Base-by-base conservation (phyloP, 768 basidiomycete species). In the Boletus coccyginus region DNA sequence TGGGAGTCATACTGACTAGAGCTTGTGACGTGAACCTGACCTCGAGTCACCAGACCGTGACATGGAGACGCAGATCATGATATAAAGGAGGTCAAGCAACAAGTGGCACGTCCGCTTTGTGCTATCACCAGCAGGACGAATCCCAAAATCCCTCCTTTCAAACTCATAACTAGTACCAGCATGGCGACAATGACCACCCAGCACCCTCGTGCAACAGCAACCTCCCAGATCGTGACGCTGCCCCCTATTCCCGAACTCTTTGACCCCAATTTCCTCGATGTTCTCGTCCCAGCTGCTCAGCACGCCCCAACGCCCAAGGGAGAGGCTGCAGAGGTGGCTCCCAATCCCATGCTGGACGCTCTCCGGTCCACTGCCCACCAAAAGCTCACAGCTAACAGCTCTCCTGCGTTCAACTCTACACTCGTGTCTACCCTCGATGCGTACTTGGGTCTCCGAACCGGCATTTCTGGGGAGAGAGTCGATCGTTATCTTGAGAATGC, bases 221-320 rank as follows among this genome's bases (percentile, higher is more conserved):
- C 67, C 19, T 66, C 73, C 21, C 84, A 84, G 59, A 74, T 69
- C 43, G 72, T 85, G 49, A 75, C 78, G 7, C 72, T 87, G 13
- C 87, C 86, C 1, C 53, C 69, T 38, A 78, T 89, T 44, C 79
- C 79, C 2, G 85, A 87, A 62, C 79, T 88, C 32, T 81, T 76
- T 54, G 69, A 83, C 51, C 70, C 78, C 33, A 75, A 79, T 61
- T 86, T 81, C 59, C 78, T 87, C 50, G 78, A 87, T 65, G 62
- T 75, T 41, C 77, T 88, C 21, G 58, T 87, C n/a, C 84, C 85
- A 32, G 46, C 57, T 3, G 35, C 50, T 5, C 38, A 50, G 4
- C 10, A 46, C 41, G 46, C 9, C 11, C 43, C 50, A 6, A 32
- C 3, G n/a, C 31, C 14, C 27, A 31, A 53, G 16, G 38, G 27